These are phyloP conservation scores for Boletus tomentosulus DNA, from an alignment of 768 basidiomycete species.

Conservation along the genomic window DNA sequence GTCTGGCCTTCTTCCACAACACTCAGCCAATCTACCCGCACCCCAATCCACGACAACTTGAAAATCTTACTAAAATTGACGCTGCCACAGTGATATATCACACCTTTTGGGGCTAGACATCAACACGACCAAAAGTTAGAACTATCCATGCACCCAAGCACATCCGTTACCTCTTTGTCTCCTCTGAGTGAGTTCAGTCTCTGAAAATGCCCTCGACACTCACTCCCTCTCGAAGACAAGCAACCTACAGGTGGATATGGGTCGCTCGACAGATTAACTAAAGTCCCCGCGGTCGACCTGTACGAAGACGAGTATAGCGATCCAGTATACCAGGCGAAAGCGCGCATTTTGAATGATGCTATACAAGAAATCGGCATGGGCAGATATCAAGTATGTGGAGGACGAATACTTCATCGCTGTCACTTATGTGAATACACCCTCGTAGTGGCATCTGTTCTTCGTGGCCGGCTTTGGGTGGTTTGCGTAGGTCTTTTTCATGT, in stretches of 20 bases:
- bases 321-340: conserved; percentile 48
- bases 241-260: background rate
- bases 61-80: too few species aligned
- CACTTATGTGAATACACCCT: background rate
- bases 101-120: too few species aligned
- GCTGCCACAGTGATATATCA: too few species aligned
- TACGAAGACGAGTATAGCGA: conserved; percentile 37
- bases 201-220: background rate
- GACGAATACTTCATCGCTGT: background rate
- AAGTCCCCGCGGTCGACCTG: conserved; percentile 19
- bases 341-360: conserved; percentile 41
- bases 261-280: background rate
- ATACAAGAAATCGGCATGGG: conserved; percentile 57
- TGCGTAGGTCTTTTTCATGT: conserved; percentile 25
- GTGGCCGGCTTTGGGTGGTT: conserved; percentile 43
- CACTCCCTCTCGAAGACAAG: background rate
- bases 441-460: conserved; percentile 36
- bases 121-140: too few species aligned
- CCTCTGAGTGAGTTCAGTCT: background rate
- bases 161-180: background rate
- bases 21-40: too few species aligned
- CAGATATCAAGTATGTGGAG: conserved; percentile 43
- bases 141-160: background rate
- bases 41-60: background rate
- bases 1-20: too few species aligned